Evolutionary conservation across 2,329 filamentous ascomycete species (phyloP).

Genomic region (Ophiostoma australiae): DNA sequence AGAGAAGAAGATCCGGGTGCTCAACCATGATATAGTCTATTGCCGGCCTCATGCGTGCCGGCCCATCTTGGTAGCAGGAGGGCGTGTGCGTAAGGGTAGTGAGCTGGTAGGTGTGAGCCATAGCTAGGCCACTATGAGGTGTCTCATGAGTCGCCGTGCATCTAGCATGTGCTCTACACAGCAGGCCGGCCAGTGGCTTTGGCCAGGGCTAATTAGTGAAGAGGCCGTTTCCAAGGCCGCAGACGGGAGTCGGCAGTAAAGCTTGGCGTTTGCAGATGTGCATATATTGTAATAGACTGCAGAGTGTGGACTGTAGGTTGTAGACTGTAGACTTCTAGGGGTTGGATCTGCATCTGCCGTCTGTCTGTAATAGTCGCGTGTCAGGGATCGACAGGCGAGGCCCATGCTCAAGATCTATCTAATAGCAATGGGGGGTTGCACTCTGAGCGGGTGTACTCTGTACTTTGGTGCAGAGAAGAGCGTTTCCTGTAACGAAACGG

Average conservation of each 20-base stretch:
- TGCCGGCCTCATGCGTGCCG: background rate
- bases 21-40: background rate
- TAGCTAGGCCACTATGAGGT: background rate
- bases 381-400: slow-evolving; percentile 20
- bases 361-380: slow-evolving; percentile 19
- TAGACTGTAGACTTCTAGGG: slow-evolving; percentile 15
- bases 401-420: slow-evolving; percentile 11
- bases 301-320: background rate
- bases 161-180: background rate
- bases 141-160: slow-evolving; percentile 6
- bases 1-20: slow-evolving; percentile 4
- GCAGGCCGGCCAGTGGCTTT: background rate
- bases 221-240: slow-evolving; percentile 17
- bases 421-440: slow-evolving; percentile 9
- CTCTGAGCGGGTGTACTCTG: background rate
- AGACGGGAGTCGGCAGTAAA: slow-evolving; percentile 20
- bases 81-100: background rate
- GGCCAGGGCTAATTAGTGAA: background rate
- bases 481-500: background rate
- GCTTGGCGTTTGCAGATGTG: slow-evolving; percentile 18
- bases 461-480: background rate
- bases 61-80: slow-evolving; percentile 14
- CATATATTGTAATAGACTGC: background rate
- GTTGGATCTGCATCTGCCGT: background rate
- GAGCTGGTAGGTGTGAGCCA: slow-evolving; percentile 1